Percentiles rank a stretch among this genome's conserved stretches.
Conservation (phyloP, 1,139 yeast genomes). For the Sugiyamaella grinbergsii region DNA sequence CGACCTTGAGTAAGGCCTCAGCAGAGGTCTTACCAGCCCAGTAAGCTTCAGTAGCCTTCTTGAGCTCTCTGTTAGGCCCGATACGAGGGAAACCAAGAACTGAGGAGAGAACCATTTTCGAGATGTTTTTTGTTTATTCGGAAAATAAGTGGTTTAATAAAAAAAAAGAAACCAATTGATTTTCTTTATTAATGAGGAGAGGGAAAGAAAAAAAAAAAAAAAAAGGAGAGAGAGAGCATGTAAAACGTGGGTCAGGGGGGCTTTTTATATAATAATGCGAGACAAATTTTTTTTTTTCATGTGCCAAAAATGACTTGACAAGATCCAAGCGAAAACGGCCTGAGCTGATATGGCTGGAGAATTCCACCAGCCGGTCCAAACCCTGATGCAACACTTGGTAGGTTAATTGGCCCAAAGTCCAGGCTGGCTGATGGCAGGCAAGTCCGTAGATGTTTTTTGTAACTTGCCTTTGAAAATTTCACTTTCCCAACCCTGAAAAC, state of each 20-base stretch:
- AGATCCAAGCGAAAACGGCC: slow-evolving; percentile 16
- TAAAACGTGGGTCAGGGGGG: slow-evolving; percentile 10
- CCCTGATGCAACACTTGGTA: neutral
- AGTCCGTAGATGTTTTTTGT: no score
- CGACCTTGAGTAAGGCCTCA: slow-evolving; percentile 86
- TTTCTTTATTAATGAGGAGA: slow-evolving; percentile 4
- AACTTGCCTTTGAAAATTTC: no score
- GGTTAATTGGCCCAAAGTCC: slow-evolving; percentile 5
- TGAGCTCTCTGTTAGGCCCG: slow-evolving; percentile 97
- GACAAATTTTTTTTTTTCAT: slow-evolving; percentile 16
- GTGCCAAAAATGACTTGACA: slow-evolving; percentile 3
- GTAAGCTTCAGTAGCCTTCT: slow-evolving; percentile 98
- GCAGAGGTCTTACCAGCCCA: slow-evolving; percentile 92
- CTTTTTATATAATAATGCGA: slow-evolving; percentile 7
- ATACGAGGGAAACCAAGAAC: slow-evolving; percentile 99
- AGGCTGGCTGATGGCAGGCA: neutral
- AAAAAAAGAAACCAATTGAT: slow-evolving; percentile 9
- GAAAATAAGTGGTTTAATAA: slow-evolving; percentile 11
- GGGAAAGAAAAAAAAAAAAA: slow-evolving; percentile 6
- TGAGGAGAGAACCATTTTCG: slow-evolving; percentile 85
- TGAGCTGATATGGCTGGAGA: neutral
- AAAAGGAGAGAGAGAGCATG: slow-evolving; percentile 3
- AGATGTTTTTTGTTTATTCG: slow-evolving; percentile 7
- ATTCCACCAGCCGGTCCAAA: no score
- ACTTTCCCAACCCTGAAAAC: no score